Evolutionary conservation across 2,329 filamentous ascomycete species (phyloP).

Genomic region (Aspergillus costaricaensis): DNA sequence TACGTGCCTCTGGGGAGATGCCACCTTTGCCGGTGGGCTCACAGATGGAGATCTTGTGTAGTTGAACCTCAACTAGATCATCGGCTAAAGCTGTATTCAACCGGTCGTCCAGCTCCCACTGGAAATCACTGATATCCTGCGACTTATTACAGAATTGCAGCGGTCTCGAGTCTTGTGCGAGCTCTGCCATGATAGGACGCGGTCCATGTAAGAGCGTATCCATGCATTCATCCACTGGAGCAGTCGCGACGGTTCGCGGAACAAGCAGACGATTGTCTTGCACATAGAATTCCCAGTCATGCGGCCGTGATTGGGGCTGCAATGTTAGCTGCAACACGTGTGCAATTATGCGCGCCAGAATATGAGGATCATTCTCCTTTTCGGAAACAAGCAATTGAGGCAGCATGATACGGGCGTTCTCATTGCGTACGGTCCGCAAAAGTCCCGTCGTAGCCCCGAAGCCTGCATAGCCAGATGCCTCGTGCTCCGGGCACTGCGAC

Average conservation of each 20-base stretch:
- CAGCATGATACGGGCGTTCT: constrained; percentile 23
- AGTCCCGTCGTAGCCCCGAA: constrained; percentile 25
- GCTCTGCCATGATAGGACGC: not conserved
- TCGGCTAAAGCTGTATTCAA: not conserved
- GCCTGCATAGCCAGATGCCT: constrained; percentile 11
- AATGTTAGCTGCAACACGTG: not conserved
- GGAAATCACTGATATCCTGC: not conserved
- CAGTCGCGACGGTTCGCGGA: not conserved
- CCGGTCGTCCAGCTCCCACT: not conserved
- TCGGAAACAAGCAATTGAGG: constrained; percentile 23
- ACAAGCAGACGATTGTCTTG: not conserved
- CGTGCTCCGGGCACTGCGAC: constrained; percentile 19
- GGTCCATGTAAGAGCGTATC: not conserved
- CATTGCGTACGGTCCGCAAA: constrained; percentile 29
- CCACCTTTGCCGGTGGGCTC: not conserved
- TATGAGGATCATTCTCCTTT: not conserved
- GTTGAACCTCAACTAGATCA: not conserved
- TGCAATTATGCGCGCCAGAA: not conserved
- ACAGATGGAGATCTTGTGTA: not conserved
- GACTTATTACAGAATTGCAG: not conserved
- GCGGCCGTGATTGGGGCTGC: not conserved
- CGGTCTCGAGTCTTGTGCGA: not conserved
- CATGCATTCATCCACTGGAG: not conserved
- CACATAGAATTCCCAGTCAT: not conserved
- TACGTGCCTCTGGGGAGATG: not conserved